Evolutionary conservation across 129 eudicot species (phyloP).

Genomic region (Centaurea solstitialis): DNA sequence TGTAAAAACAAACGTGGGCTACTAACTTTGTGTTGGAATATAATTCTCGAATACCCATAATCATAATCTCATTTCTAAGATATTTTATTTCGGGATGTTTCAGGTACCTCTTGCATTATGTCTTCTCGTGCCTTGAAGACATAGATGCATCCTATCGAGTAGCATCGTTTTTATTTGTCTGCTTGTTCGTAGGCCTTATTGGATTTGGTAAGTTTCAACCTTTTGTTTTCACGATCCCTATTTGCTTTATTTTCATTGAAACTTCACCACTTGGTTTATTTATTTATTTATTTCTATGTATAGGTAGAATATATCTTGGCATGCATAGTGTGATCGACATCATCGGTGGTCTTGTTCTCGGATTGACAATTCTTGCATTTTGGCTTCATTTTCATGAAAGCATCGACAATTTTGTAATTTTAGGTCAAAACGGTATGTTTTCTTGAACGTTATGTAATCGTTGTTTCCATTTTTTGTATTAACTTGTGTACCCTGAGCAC

Average conservation of each 20-base stretch:
- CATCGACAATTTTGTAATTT: conserved; percentile 69
- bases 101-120: conserved; percentile 77
- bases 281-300: conserved; percentile 3
- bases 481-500: neutral
- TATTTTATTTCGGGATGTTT: conserved; percentile 9
- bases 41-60: neutral
- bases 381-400: conserved; percentile 73
- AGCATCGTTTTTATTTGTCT: conserved; percentile 42
- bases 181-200: conserved; percentile 59
- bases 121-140: conserved; percentile 43
- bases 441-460: conserved; percentile 7
- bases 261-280: neutral
- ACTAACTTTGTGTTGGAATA: neutral
- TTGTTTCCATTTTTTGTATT: neutral
- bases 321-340: conserved; percentile 96
- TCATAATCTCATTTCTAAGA: neutral
- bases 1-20: neutral
- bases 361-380: conserved; percentile 69
- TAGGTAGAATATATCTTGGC: conserved; percentile 94
- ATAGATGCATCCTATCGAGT: conserved; percentile 32
- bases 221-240: neutral
- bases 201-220: conserved; percentile 57
- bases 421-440: conserved; percentile 81
- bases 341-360: conserved; percentile 79
- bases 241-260: neutral